These are phyloP conservation scores for Pseudozyma flocculosa DNA, from an alignment of 1,284 basidiomycete species.

Conservation along the genomic window DNA sequence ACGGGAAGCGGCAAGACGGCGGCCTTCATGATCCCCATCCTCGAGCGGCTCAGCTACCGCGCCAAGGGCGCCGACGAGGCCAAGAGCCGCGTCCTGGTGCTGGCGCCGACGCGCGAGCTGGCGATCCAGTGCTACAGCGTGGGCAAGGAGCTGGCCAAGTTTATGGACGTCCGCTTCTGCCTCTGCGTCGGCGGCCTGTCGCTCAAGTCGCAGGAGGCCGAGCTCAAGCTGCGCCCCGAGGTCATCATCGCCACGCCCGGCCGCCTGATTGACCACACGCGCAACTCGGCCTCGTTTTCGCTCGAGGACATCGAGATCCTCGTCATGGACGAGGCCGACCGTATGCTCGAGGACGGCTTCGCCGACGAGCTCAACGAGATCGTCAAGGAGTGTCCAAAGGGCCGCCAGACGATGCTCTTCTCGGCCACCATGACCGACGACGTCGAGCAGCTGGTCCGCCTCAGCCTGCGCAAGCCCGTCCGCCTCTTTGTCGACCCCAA, in stretches of 20 bases:
- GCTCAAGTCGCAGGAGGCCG: slow-evolving; percentile 95
- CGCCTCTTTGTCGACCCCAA: slow-evolving; percentile 94
- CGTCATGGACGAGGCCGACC: slow-evolving; percentile 98
- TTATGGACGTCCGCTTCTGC: slow-evolving; percentile 86
- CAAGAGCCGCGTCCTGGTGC: slow-evolving; percentile 87
- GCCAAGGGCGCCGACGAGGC: slow-evolving; percentile 86
- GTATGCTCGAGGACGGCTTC: slow-evolving; percentile 97
- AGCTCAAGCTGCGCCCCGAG: slow-evolving; percentile 89
- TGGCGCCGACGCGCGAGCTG: slow-evolving; percentile 94
- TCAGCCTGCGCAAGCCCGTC: slow-evolving; percentile 76
- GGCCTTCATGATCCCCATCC: slow-evolving; percentile 98
- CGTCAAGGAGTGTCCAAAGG: slow-evolving; percentile 78
- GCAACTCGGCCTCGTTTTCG: slow-evolving; percentile 89
- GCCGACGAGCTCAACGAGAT: slow-evolving; percentile 95
- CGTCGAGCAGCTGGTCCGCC: slow-evolving; percentile 87
- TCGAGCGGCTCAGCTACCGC: slow-evolving; percentile 84
- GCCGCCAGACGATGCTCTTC: slow-evolving; percentile 70
- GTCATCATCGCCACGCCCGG: slow-evolving; percentile 98
- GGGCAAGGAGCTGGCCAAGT: slow-evolving; percentile 83
- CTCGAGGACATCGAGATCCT: slow-evolving; percentile 95
- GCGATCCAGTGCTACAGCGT: slow-evolving; percentile 98
- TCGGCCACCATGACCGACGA: slow-evolving; percentile 99
- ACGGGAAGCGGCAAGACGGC: slow-evolving; percentile 95
- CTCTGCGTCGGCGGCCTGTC: slow-evolving; percentile 93
- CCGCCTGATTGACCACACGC: slow-evolving; percentile 93